Percentiles rank a stretch among this genome's conserved stretches.
Conservation (phyloP, 2,329 filamentous ascomycete species). For the Botrytis cinerea region DNA sequence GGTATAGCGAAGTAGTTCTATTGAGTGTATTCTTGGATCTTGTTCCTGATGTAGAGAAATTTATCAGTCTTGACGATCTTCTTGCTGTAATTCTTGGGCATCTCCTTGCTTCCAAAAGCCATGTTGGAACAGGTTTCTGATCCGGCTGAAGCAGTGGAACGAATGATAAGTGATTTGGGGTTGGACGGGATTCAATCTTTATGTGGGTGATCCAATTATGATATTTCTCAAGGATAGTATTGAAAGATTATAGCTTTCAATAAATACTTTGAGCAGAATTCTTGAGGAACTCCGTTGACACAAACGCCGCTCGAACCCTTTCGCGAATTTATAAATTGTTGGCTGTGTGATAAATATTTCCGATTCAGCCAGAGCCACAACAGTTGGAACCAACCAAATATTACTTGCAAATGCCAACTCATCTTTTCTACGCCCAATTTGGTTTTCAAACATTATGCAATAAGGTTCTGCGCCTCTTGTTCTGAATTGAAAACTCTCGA, state of each 20-base stretch:
- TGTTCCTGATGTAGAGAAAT: not conserved
- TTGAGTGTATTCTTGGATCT: not conserved
- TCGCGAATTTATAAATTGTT: not conserved
- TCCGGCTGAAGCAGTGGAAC: not conserved
- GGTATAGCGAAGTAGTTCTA: not conserved
- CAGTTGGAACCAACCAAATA: not conserved
- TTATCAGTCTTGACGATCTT: not conserved
- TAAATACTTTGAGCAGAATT: not conserved
- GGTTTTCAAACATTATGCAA: not conserved
- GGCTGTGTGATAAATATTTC: not conserved
- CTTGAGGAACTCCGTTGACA: not conserved
- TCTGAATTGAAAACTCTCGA: not conserved
- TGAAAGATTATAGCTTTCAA: conserved; percentile 35
- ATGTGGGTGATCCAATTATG: not conserved
- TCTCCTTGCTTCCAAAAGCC: not conserved
- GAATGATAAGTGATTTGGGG: not conserved
- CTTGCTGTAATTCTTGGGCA: not conserved
- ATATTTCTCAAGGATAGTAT: not conserved
- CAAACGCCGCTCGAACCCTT: not conserved
- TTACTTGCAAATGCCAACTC: not conserved
- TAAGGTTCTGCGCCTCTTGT: not conserved
- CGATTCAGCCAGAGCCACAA: not conserved
- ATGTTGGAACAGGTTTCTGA: not conserved
- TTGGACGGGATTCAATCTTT: not conserved
- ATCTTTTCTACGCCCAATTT: not conserved